These are phyloP conservation scores for Ceratopteris richardii DNA, from an alignment of 75 land plant species.

Conservation along the genomic window DNA sequence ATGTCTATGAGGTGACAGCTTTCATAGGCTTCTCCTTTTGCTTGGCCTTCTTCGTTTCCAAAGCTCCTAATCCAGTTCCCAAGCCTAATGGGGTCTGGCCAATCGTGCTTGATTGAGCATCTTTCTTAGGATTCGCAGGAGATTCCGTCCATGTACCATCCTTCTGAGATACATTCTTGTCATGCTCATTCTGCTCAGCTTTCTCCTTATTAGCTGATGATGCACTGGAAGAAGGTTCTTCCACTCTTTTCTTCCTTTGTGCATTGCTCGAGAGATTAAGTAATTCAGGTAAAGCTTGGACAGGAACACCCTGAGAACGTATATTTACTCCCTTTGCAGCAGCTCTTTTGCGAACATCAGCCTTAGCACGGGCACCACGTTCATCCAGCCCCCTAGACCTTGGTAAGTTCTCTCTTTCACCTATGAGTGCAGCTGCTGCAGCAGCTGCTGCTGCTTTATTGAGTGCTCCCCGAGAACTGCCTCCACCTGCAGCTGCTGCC, in stretches of 20 bases:
- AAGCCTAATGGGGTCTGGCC: slow-evolving; percentile 64
- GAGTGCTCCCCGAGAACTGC: slow-evolving; percentile 24
- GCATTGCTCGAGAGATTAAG: background rate
- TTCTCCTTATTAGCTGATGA: slow-evolving; percentile 15
- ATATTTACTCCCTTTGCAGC: slow-evolving; percentile 76
- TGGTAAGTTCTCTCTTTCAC: slow-evolving; percentile 38
- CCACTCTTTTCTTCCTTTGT: background rate
- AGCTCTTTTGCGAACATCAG: slow-evolving; percentile 86
- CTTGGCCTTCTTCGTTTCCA: slow-evolving; percentile 73
- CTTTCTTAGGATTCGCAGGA: slow-evolving; percentile 15
- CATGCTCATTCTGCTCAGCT: slow-evolving; percentile 5
- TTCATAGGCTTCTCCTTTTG: background rate
- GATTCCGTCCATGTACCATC: background rate
- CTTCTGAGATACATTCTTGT: slow-evolving; percentile 3
- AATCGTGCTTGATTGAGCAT: slow-evolving; percentile 2
- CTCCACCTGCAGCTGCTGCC: slow-evolving; percentile 50
- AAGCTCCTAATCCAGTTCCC: slow-evolving; percentile 53
- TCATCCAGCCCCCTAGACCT: slow-evolving; percentile 85
- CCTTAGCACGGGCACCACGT: slow-evolving; percentile 86
- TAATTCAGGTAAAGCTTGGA: background rate
- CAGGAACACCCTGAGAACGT: slow-evolving; percentile 28
- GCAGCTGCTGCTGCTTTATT: slow-evolving; percentile 25
- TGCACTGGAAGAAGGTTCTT: slow-evolving; percentile 11
- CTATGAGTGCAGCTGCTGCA: slow-evolving; percentile 41
- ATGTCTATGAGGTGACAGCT: background rate